Evolutionary conservation across 2,329 filamentous ascomycete species (phyloP), one percentile per base, ranked within the genome.

Genomic region (Mycosphaerelloides madeirae): DNA sequence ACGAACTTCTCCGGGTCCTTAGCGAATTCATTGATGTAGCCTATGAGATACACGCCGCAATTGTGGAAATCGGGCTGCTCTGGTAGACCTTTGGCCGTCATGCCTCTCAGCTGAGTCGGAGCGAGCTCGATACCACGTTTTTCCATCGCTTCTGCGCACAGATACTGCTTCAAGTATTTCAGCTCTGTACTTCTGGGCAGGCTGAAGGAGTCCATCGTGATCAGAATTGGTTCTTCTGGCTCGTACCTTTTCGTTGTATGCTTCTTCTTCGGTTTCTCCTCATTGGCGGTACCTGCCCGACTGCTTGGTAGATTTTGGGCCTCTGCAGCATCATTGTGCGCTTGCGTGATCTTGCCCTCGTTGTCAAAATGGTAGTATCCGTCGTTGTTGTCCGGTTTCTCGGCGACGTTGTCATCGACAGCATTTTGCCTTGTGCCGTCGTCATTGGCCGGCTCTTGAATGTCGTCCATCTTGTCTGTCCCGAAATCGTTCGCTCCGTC

Each of bases 141-240:
- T 71, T 68, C 74, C 53, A 75, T 73, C 3, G 85, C 84, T 68
- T 97, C 93, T 37, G 78, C 77, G 6, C 76, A 61, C 4, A 97
- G 71, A 64, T 95, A 97, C 19, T 86, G 77, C 58, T 84, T 89
- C 22, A 98, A 71, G 29, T 77, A 75, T 36, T 65, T 76, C 50
- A 84, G 80, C 5, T 87, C 85, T 1, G 73, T 68, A 1, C 77
- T 72, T 54, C 90, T 87, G 0, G 71, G 35, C 3, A 66, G 58
- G n/a, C 81, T 83, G 1, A 97, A 74, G 0, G 93, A 97, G 64
- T 98, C 93, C 19, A 97, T 77, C 0, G 87, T 88, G 52, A 97
- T 82, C 50, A 97, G 89, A 29, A 79, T 78, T 1, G 87, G 81
- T 41, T 65, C 54, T 6, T 65, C 44, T 0, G 62, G 53, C 22